Evolutionary conservation across 1,284 basidiomycete genomes (phyloP), one percentile per base, ranked within the genome.

Genomic region (Ustilago trichophora): DNA sequence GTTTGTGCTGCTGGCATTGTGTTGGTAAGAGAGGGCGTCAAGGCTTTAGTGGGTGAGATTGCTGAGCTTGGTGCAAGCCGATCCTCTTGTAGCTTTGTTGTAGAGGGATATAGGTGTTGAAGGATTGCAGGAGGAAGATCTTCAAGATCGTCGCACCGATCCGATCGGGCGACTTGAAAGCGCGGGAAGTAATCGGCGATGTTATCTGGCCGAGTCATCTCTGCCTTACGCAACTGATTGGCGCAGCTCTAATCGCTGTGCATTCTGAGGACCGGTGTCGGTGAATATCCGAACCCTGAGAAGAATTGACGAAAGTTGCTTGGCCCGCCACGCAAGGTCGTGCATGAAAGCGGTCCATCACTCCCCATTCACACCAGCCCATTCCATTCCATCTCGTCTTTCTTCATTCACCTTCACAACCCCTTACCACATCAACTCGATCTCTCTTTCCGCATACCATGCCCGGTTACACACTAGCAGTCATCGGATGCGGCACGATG

Each of bases 401-500:
- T 29, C 13, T 29, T 27, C 40, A 29, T n/a, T 33, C 12, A 18
- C 19, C 10, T 5, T 29, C 16, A 8, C 16, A 42, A n/a, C 16
- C 22, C 26, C 19, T 6, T 15, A 25, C 21, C 40, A 19, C 16
- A 25, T 25, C 3, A 22, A 25, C 41, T 13, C 26, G 18, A n/a
- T 12, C 13, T 4, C 41, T 19, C 1, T n/a, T 11, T 37, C 35
- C 35, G 25, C 29, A 36, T n/a, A 50, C 21, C 4, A 69, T 71
- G 64, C 41, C 64, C 2, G 69, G 63, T 3, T 73, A 77, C 46
- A 79, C 78, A 41, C 56, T 81, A 27, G 63, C 73, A 38, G 64
- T 81, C 33, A 76, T 81, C 32, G 79, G 73, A 4, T 98, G 96
- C 83, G 96, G 96, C 55, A 98, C 96, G 7, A 98, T 99, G 96